Percentiles rank a stretch among this genome's conserved stretches.
phyloP scores from a whole-genome alignment of 2,329 filamentous ascomycete species.

The Alternaria gaisen region DNA sequence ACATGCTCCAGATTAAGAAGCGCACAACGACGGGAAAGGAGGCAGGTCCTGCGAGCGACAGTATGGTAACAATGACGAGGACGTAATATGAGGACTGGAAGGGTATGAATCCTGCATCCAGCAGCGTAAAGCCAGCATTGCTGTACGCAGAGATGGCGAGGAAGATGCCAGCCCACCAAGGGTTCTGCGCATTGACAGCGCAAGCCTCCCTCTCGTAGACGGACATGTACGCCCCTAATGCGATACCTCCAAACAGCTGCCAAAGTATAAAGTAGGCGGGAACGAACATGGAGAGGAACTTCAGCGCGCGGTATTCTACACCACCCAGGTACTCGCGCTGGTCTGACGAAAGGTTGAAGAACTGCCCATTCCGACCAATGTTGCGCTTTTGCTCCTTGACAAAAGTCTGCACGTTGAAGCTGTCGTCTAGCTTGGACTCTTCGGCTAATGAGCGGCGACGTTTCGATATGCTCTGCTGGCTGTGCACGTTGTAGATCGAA shows the following conservation, averaged over 20 bases:
- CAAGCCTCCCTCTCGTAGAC: conserved; percentile 29
- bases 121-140: conserved; percentile 30
- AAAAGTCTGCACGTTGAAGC: conserved; percentile 33
- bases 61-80: conserved; percentile 27
- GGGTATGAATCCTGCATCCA: conserved; percentile 31
- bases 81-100: conserved; percentile 33
- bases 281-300: conserved; percentile 32
- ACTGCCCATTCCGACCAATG: conserved; percentile 31
- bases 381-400: conserved; percentile 35
- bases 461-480: conserved; percentile 26
- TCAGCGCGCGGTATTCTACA: conserved; percentile 33
- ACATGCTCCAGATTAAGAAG: conserved; percentile 33
- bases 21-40: conserved; percentile 30
- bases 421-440: conserved; percentile 24
- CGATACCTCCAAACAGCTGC: conserved; percentile 31
- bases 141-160: conserved; percentile 33
- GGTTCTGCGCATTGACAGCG: conserved; percentile 31
- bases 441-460: conserved; percentile 25
- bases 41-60: conserved; percentile 31
- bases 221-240: conserved; percentile 32
- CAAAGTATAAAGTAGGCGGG: conserved; percentile 30
- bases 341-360: conserved; percentile 32
- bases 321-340: conserved; percentile 33
- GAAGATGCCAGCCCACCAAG: conserved; percentile 24
- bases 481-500: conserved; percentile 30